phyloP scores from a whole-genome alignment of 345 rosid genomes.

The Euphorbia peplus region DNA sequence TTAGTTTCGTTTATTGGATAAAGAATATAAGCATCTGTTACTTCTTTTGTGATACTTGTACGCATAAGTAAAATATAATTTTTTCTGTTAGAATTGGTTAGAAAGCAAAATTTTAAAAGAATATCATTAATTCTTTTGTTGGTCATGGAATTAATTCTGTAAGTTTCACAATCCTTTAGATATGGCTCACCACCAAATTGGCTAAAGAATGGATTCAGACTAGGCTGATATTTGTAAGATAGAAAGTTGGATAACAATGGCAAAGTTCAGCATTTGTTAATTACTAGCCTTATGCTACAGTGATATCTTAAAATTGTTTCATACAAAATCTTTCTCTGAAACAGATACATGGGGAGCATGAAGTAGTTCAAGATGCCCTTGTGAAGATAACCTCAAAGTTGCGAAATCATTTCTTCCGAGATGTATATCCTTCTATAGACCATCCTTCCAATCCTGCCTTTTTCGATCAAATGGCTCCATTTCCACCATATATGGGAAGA shows the following conservation, averaged over 20 bases:
- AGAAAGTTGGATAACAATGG: neutral
- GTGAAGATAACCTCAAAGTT: conserved; percentile 64
- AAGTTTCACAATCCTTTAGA: no score
- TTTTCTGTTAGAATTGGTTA: neutral
- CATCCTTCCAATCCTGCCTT: conserved; percentile 50
- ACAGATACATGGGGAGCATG: conserved; percentile 65
- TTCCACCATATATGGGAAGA: conserved; percentile 53
- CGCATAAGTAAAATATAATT: no score
- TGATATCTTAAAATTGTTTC: neutral
- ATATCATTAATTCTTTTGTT: no score
- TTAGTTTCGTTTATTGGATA: neutral
- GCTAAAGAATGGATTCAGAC: neutral
- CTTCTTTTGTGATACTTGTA: no score
- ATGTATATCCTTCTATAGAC: conserved; percentile 43
- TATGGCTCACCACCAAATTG: no score
- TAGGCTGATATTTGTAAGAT: no score
- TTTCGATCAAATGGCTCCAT: conserved; percentile 52
- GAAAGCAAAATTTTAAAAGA: neutral
- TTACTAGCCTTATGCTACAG: neutral
- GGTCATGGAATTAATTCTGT: neutral
- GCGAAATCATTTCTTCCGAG: conserved; percentile 60
- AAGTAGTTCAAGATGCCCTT: conserved; percentile 67
- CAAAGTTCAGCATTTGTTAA: neutral
- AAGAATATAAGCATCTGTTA: neutral
- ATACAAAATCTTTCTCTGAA: neutral